Conservation (phyloP, 1,139 yeast genomes). For the Geotrichum fermentans region DNA sequence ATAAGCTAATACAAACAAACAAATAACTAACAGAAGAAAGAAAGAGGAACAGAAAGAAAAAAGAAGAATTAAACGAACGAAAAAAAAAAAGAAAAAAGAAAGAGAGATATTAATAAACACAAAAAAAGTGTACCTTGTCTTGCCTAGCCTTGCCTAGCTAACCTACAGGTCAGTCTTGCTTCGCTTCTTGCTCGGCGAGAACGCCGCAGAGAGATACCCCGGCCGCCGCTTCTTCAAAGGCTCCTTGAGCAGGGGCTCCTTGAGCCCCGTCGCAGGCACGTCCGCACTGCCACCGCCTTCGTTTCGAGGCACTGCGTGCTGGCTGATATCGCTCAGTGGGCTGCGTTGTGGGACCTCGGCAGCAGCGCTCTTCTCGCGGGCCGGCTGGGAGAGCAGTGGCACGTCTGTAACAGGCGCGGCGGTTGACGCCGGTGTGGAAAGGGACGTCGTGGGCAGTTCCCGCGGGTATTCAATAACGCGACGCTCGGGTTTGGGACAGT, state of each 20-base stretch:
- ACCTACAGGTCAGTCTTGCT: neutral
- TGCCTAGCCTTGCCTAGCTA: too few species aligned
- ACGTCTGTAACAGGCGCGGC: too few species aligned
- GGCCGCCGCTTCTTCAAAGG: slow-evolving; percentile 3
- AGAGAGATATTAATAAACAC: too few species aligned
- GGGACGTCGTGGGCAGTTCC: slow-evolving; percentile 5
- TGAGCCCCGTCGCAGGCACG: too few species aligned
- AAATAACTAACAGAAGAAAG: neutral
- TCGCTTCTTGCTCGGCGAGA: neutral
- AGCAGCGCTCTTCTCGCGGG: too few species aligned
- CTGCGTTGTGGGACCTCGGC: too few species aligned
- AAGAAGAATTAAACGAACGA: neutral
- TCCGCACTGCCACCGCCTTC: too few species aligned
- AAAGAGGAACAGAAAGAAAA: neutral
- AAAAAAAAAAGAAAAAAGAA: neutral
- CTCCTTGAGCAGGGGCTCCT: too few species aligned
- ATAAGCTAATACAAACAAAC: neutral
- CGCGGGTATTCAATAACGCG: slow-evolving; percentile 1
- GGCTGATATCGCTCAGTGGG: slow-evolving; percentile 10
- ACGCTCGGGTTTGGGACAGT: neutral
- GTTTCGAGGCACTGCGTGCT: too few species aligned
- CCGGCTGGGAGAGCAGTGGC: too few species aligned
- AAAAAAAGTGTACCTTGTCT: neutral
- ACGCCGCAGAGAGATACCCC: too few species aligned
- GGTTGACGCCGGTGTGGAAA: too few species aligned